These are phyloP conservation scores for Sherardia arvensis DNA, from an alignment of 257 asterid genomes.

Conservation along the genomic window DNA sequence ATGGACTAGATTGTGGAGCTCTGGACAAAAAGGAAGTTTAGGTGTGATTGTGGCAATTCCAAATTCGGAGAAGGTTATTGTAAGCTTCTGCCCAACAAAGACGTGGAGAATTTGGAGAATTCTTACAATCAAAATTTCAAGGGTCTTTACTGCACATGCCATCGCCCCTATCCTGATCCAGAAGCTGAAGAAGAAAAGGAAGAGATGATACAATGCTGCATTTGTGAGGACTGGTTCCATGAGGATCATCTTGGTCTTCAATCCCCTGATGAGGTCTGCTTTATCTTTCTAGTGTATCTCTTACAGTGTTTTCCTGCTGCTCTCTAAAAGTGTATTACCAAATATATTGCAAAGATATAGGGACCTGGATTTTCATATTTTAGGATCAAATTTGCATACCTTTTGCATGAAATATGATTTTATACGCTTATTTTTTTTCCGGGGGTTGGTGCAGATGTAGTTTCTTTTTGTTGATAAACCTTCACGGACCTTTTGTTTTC, in stretches of 20 bases:
- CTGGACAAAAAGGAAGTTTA: conserved; percentile 92
- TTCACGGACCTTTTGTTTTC: neutral
- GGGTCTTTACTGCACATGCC: conserved; percentile 93
- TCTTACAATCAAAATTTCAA: conserved; percentile 80
- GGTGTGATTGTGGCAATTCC: conserved; percentile 99
- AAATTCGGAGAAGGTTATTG: conserved; percentile 83
- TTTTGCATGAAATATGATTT: neutral
- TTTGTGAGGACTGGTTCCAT: conserved; percentile 99
- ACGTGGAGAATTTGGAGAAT: conserved; percentile 57
- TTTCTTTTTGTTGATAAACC: neutral
- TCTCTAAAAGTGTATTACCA: neutral
- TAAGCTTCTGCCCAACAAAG: conserved; percentile 81
- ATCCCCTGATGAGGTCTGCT: conserved; percentile 54
- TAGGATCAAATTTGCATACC: neutral
- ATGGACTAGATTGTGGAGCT: conserved; percentile 74
- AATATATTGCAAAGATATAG: neutral
- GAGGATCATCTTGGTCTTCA: conserved; percentile 86
- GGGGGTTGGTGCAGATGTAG: neutral
- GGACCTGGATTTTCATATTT: neutral
- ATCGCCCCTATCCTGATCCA: conserved; percentile 89
- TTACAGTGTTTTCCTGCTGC: conserved; percentile 1
- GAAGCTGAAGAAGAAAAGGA: conserved; percentile 83
- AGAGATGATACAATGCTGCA: conserved; percentile 93
- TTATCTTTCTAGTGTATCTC: neutral
- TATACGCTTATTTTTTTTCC: neutral